Evolutionary conservation across 2,329 filamentous ascomycete genomes (phyloP).

Genomic region (Alternaria hordeiaustralica): DNA sequence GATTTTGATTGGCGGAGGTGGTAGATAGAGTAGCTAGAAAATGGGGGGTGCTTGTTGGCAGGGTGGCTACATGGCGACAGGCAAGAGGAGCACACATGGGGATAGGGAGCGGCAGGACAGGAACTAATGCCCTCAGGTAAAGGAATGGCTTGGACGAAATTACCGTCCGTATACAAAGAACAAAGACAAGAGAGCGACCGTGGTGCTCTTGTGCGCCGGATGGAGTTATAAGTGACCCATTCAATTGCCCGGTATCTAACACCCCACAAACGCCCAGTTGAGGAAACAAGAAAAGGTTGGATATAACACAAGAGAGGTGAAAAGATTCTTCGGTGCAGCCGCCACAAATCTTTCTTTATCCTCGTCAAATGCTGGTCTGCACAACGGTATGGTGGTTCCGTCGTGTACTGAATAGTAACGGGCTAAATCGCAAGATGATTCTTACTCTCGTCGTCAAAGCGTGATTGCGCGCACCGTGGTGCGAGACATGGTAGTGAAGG

Average conservation of each 20-base stretch:
- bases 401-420: constrained; percentile 21
- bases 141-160: constrained; percentile 25
- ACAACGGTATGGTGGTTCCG: constrained; percentile 15
- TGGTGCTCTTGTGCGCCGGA: constrained; percentile 19
- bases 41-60: constrained; percentile 1
- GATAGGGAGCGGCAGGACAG: constrained; percentile 15
- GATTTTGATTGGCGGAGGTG: constrained; percentile 6
- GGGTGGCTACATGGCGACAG: constrained; percentile 5
- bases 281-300: constrained; percentile 6
- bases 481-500: constrained; percentile 23
- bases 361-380: constrained; percentile 10
- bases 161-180: constrained; percentile 22
- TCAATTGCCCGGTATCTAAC: constrained; percentile 27
- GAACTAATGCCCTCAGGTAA: constrained; percentile 15
- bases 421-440: constrained; percentile 33
- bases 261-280: constrained; percentile 16
- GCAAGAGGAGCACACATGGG: constrained; percentile 1
- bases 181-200: constrained; percentile 14
- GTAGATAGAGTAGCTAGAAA: constrained; percentile 7
- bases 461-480: constrained; percentile 36
- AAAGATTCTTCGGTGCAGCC: background rate
- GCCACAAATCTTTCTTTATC: constrained; percentile 9
- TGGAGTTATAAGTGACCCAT: constrained; percentile 18
- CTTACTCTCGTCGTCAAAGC: constrained; percentile 43
- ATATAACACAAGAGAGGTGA: constrained; percentile 13